Evolutionary conservation across 192 early-diverging fungal genomes (phyloP), one percentile per base, ranked within the genome.

Genomic region (Polychytrium aggregatum): DNA sequence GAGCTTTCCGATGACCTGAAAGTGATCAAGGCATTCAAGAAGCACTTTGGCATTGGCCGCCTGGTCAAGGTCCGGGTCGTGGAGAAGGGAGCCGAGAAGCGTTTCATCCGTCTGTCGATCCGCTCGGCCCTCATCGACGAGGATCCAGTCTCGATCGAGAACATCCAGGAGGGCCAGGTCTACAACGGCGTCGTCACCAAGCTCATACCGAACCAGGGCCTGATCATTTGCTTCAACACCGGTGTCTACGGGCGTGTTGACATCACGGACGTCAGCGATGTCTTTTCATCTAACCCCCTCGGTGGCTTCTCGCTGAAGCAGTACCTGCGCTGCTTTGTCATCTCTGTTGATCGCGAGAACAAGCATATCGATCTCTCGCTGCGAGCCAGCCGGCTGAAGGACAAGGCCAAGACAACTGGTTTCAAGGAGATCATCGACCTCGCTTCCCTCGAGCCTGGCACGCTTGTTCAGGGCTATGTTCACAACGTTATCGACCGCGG

Each of bases 321-420:
- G 17, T 43, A 61, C 36, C 64, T 74, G 1, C 27, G 29, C 6
- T 63, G 63, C 33, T 45, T 29, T 41, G 59, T 76, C 36, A 30
- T 70, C 7, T 2, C 28, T 49, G 50, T 76, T 1, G 71, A 79
- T 42, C 44, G 38, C 18, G 50, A 50, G 37, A 80, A 69, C 35
- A 71, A 75, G 34, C 74, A 63, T 40, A 65, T 86, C 25, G 75
- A 79, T 37, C 60, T 84, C 24, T 85, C 85, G 20, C 46, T 80
- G 37, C 70, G 85, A 27, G 51, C 67, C 26, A 57, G 50, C 8
- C 10, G 44, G 7, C 52, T 65, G 13, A 35, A 42, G 16, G 2
- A 48, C 2, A 14, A 8, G 11, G 33, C 41, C 33, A 39, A 50
- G 24, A 2, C 16, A 6, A 10, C 9, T 39, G 55, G 42, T 22